Percentiles rank a stretch among this genome's conserved stretches.
Evolutionary conservation across 176 grass and related monocot genomes (phyloP).

Genomic region (Triticum dicoccoides): DNA sequence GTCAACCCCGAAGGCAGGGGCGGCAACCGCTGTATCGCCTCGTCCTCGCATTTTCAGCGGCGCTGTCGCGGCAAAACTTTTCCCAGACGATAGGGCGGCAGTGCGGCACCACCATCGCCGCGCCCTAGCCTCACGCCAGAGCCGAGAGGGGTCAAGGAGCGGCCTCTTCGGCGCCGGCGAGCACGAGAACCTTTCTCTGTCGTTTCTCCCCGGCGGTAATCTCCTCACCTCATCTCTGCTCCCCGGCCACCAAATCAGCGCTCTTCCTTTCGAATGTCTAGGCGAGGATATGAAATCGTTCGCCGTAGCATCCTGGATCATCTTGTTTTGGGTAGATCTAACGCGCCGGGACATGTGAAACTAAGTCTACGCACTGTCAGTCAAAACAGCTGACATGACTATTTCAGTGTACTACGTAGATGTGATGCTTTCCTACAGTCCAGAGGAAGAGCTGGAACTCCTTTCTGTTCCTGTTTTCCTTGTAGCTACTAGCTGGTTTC

Average conservation of each 20-base stretch:
- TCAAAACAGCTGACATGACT: not conserved
- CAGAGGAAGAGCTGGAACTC: too few relatives aligned
- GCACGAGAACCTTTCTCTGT: not conserved
- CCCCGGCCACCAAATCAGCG: not conserved
- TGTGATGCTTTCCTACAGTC: not conserved
- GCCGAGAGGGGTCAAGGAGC: not conserved
- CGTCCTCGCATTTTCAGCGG: too few relatives aligned
- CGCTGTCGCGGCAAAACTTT: too few relatives aligned
- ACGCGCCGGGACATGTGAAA: not conserved
- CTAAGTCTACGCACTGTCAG: not conserved
- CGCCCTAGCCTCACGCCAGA: not conserved
- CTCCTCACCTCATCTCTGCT: not conserved
- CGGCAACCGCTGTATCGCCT: too few relatives aligned
- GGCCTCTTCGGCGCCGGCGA: not conserved
- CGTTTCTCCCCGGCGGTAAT: not conserved
- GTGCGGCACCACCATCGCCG: not conserved
- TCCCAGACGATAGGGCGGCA: too few relatives aligned
- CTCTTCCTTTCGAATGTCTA: not conserved
- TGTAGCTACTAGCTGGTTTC: not conserved
- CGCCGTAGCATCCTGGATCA: not conserved
- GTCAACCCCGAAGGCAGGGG: too few relatives aligned
- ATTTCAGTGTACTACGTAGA: not conserved
- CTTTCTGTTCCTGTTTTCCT: not conserved
- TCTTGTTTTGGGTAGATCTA: not conserved
- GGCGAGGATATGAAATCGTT: not conserved